Conservation (phyloP, 208 protist genomes). For the Dictyostelium gargantuum region DNA sequence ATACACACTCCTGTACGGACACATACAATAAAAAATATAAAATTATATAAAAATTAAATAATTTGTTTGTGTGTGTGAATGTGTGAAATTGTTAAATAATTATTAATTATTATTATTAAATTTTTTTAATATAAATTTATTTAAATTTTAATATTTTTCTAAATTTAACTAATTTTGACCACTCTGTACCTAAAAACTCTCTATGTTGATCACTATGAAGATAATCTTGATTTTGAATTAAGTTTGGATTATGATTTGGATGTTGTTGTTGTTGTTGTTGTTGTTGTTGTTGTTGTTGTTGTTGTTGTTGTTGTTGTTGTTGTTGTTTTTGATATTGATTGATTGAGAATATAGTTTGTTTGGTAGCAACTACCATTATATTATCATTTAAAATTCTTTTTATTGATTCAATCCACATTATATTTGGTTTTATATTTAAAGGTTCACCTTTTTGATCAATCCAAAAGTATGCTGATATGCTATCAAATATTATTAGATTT, state of each 20-base stretch:
- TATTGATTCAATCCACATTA: neutral
- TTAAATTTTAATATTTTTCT: constrained; percentile 2
- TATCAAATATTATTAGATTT: constrained; percentile 20
- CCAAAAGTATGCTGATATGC: constrained; percentile 48
- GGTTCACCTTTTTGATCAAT: constrained; percentile 11
- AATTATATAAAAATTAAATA: too few species aligned
- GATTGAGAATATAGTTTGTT: constrained; percentile 22
- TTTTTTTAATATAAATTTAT: too few species aligned
- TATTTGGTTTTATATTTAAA: neutral
- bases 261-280: neutral
- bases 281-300: neutral
- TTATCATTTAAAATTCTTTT: neutral
- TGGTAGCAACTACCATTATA: neutral
- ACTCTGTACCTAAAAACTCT: neutral
- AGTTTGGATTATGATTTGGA: neutral
- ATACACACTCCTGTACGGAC: too few species aligned
- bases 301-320: neutral
- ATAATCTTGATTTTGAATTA: neutral
- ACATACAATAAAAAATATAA: too few species aligned
- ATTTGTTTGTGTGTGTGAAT: too few species aligned
- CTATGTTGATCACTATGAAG: neutral
- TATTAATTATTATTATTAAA: too few species aligned
- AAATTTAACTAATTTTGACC: constrained; percentile 22
- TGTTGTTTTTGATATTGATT: neutral
- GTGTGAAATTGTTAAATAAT: too few species aligned